Conservation (phyloP, 768 basidiomycete species). For the Hericium erinaceus region DNA sequence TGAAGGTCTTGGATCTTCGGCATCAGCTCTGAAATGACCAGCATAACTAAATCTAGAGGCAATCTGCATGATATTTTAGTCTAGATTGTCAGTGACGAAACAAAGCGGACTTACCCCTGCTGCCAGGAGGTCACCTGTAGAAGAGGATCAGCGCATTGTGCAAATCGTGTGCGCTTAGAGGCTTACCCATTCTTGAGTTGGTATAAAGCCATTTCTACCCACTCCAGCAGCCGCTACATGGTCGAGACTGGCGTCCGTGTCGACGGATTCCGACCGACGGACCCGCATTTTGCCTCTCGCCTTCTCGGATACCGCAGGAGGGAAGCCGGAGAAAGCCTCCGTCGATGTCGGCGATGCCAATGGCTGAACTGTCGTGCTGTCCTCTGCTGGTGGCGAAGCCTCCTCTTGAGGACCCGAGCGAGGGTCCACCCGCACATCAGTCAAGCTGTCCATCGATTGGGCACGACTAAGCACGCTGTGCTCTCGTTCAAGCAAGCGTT, state of each 20-base stretch:
- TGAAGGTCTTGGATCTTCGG: conserved; percentile 82
- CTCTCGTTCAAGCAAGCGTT: conserved; percentile 51
- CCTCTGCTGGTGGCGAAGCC: not conserved
- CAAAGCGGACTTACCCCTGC: conserved; percentile 60
- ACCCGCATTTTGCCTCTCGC: conserved; percentile 87
- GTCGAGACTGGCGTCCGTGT: conserved; percentile 46
- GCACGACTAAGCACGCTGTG: conserved; percentile 21
- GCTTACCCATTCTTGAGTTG: conserved; percentile 93
- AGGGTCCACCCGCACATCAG: conserved; percentile 11
- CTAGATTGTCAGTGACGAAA: not conserved
- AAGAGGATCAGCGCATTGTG: conserved; percentile 1
- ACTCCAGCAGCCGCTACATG: conserved; percentile 59
- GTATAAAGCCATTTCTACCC: conserved; percentile 86
- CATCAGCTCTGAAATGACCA: conserved; percentile 80
- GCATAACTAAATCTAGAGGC: conserved; percentile 80
- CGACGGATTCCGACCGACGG: conserved; percentile 47
- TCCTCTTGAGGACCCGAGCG: conserved; percentile 21
- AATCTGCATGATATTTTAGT: conserved; percentile 36
- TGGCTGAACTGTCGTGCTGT: conserved; percentile 22
- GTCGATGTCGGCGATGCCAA: conserved; percentile 36
- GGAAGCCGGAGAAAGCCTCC: conserved; percentile 19
- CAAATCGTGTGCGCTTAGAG: not conserved
- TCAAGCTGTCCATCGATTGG: conserved; percentile 9
- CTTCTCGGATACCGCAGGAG: conserved; percentile 62
- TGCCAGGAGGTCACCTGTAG: conserved; percentile 86